phyloP scores from a whole-genome alignment of 768 basidiomycete species.

The Nidularia pulvinata region DNA sequence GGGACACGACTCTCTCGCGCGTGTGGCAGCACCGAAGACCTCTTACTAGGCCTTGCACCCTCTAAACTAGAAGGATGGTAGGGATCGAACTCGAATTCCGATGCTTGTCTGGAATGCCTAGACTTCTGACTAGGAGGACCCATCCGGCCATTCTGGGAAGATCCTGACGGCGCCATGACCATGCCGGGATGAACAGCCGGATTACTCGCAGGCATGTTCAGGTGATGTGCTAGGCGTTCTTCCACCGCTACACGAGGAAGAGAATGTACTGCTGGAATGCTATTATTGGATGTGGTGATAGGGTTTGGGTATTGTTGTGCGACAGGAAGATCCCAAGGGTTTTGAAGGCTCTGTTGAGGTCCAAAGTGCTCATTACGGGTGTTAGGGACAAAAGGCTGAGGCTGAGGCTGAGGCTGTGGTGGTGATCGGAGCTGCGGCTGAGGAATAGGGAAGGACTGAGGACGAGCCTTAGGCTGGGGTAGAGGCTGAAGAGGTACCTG shows the following conservation, averaged over 20 bases:
- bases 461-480: constrained; percentile 1
- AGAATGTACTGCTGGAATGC: background rate
- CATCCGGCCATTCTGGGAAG: background rate
- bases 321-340: background rate
- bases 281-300: background rate
- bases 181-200: background rate
- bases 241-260: too few species aligned
- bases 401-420: too few species aligned
- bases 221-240: too few species aligned
- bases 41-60: background rate
- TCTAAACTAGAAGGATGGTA: constrained; percentile 18
- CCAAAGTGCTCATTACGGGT: background rate
- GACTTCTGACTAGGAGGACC: background rate
- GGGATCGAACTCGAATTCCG: constrained; percentile 15
- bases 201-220: background rate
- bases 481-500: constrained; percentile 5
- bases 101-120: constrained; percentile 4
- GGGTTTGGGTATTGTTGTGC: background rate
- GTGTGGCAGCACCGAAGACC: background rate
- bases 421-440: background rate
- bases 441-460: background rate
- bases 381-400: background rate
- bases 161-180: background rate
- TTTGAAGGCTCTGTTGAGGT: background rate
- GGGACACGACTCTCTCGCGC: background rate